phyloP scores from a whole-genome alignment of 2,329 filamentous ascomycete species.

The Phoma sp. region DNA sequence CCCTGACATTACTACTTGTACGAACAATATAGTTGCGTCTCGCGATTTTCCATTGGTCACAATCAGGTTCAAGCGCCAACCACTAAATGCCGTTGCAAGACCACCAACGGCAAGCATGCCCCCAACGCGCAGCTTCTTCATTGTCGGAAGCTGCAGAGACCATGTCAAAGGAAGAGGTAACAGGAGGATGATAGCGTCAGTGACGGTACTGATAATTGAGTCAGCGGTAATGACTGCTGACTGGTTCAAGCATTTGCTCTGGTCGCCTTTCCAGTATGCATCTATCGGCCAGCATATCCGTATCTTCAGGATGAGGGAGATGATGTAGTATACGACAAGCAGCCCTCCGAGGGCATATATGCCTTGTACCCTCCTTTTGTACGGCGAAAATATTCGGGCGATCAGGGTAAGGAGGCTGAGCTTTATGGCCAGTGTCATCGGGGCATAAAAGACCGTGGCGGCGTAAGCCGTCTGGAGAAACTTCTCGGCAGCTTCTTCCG shows the following conservation, averaged over 20 bases:
- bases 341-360: slow-evolving; percentile 25
- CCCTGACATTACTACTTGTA: slow-evolving; percentile 18
- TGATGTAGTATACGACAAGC: slow-evolving; percentile 16
- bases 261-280: slow-evolving; percentile 28
- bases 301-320: slow-evolving; percentile 10
- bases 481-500: background rate
- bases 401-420: slow-evolving; percentile 34
- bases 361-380: slow-evolving; percentile 16
- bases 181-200: slow-evolving; percentile 46
- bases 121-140: slow-evolving; percentile 46
- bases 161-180: slow-evolving; percentile 46
- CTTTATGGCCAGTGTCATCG: slow-evolving; percentile 31
- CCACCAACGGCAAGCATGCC: slow-evolving; percentile 43
- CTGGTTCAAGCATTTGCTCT: slow-evolving; percentile 41
- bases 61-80: slow-evolving; percentile 34
- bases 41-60: slow-evolving; percentile 13
- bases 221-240: slow-evolving; percentile 46
- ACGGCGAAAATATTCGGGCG: slow-evolving; percentile 29
- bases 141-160: slow-evolving; percentile 35
- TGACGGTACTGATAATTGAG: slow-evolving; percentile 41
- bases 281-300: slow-evolving; percentile 26
- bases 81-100: slow-evolving; percentile 37
- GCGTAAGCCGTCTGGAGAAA: slow-evolving; percentile 18
- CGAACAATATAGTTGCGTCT: slow-evolving; percentile 16
- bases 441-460: slow-evolving; percentile 26